phyloP scores from a whole-genome alignment of 2,329 filamentous ascomycete species.

The Aspergillus brasiliensis region DNA sequence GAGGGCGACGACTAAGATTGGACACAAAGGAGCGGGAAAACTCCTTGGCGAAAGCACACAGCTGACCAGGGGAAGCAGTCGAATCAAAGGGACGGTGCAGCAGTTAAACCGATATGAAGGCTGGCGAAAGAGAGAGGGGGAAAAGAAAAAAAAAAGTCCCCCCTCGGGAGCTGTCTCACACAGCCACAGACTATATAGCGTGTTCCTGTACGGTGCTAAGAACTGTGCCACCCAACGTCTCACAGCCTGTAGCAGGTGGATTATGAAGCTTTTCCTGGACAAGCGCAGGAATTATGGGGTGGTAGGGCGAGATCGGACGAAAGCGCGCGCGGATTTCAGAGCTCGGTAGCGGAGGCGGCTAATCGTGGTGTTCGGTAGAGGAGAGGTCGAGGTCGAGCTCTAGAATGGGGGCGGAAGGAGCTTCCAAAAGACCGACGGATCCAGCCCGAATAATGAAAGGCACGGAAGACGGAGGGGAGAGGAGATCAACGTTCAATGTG shows the following conservation, averaged over 20 bases:
- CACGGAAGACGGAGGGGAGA: slow-evolving; percentile 9
- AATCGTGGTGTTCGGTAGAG: slow-evolving; percentile 8
- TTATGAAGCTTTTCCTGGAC: slow-evolving; percentile 18
- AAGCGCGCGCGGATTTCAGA: slow-evolving; percentile 18
- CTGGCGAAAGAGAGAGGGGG: slow-evolving; percentile 5
- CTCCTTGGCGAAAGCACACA: slow-evolving; percentile 2
- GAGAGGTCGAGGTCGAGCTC: slow-evolving; percentile 9
- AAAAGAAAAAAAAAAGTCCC: not conserved
- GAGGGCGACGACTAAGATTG: not conserved
- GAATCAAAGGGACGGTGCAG: slow-evolving; percentile 1
- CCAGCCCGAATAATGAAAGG: slow-evolving; percentile 12
- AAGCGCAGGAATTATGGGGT: slow-evolving; percentile 5
- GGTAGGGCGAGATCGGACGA: slow-evolving; percentile 12
- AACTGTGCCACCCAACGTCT: slow-evolving; percentile 13
- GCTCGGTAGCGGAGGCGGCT: slow-evolving; percentile 20
- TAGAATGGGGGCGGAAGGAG: slow-evolving; percentile 9
- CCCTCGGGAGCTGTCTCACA: slow-evolving; percentile 6
- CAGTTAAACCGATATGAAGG: slow-evolving; percentile 6
- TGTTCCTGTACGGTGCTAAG: slow-evolving; percentile 1
- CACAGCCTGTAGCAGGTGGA: slow-evolving; percentile 10
- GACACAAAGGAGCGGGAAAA: not conserved
- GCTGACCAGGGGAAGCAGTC: slow-evolving; percentile 1
- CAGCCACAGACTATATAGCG: slow-evolving; percentile 18
- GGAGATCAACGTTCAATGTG: slow-evolving; percentile 14
- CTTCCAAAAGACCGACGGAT: slow-evolving; percentile 3